Conservation (phyloP, 208 protist genomes). For the Crithidia fasciculata region DNA sequence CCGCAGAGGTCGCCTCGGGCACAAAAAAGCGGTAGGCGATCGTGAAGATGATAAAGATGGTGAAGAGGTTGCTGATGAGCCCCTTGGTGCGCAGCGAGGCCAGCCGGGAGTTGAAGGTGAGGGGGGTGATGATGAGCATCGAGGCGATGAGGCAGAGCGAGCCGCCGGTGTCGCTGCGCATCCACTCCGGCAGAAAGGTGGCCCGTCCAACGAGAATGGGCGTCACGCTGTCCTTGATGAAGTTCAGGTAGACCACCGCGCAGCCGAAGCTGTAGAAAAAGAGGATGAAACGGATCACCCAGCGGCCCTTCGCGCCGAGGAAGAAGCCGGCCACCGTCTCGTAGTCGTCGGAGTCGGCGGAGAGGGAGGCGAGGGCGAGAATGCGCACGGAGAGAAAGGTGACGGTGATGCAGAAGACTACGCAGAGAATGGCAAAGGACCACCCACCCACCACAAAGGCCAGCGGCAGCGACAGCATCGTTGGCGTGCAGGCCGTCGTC, state of each 20-base stretch:
- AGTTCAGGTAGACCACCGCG: constrained; percentile 72
- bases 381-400: constrained; percentile 79
- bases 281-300: constrained; percentile 56
- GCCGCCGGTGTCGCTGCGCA: constrained; percentile 53
- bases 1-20: constrained; percentile 17
- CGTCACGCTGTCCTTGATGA: constrained; percentile 74
- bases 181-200: constrained; percentile 60
- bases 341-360: constrained; percentile 78
- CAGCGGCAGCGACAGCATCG: constrained; percentile 78
- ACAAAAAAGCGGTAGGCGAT: constrained; percentile 74
- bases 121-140: constrained; percentile 60
- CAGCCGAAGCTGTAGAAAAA: constrained; percentile 84
- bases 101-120: constrained; percentile 79
- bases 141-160: constrained; percentile 49
- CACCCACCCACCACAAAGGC: constrained; percentile 70
- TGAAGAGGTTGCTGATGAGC: constrained; percentile 77
- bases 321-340: constrained; percentile 81
- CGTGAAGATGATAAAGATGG: constrained; percentile 70
- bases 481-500: constrained; percentile 68
- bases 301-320: constrained; percentile 54
- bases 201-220: constrained; percentile 47
- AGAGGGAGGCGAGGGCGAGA: constrained; percentile 72
- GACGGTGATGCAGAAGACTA: constrained; percentile 61
- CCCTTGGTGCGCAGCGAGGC: constrained; percentile 81
- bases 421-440: constrained; percentile 52